Conservation (phyloP, 2,329 filamentous ascomycete species). For the Tolypocladium ophioglossoides region DNA sequence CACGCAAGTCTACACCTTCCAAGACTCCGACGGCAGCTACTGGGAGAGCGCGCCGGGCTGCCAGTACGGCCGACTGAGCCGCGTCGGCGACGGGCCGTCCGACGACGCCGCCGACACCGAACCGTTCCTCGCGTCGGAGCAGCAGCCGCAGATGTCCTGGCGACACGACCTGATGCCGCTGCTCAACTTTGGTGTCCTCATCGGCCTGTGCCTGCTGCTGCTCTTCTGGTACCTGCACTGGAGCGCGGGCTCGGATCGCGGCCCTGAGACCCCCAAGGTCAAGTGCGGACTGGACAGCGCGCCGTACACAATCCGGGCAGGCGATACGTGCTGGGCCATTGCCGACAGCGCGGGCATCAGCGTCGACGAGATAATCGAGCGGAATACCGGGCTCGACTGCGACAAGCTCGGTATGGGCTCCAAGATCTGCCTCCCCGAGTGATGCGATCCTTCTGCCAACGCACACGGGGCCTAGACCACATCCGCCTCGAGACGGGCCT, state of each 20-base stretch:
- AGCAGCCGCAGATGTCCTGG: conserved; percentile 29
- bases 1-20: conserved; percentile 40
- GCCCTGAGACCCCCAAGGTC: conserved; percentile 1
- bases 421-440: conserved; percentile 32
- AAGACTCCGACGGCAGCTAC: conserved; percentile 33
- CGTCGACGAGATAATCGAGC: conserved; percentile 33
- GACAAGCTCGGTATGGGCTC: conserved; percentile 30
- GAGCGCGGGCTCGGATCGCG: conserved; percentile 11
- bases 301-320: conserved; percentile 29
- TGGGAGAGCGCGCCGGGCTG: conserved; percentile 41
- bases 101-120: conserved; percentile 17
- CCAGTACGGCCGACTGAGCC: conserved; percentile 36
- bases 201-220: conserved; percentile 37
- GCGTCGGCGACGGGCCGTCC: conserved; percentile 20
- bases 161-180: conserved; percentile 42
- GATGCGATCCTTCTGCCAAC: not conserved
- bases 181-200: conserved; percentile 46
- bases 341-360: conserved; percentile 29
- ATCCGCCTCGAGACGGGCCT: not conserved
- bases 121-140: conserved; percentile 17
- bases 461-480: not conserved
- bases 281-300: conserved; percentile 17
- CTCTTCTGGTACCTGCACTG: conserved; percentile 37
- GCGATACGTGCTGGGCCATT: conserved; percentile 45
- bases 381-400: conserved; percentile 38